These are phyloP conservation scores for Selaginella tamariscina DNA, from an alignment of 75 land plant genomes.

Conservation along the genomic window DNA sequence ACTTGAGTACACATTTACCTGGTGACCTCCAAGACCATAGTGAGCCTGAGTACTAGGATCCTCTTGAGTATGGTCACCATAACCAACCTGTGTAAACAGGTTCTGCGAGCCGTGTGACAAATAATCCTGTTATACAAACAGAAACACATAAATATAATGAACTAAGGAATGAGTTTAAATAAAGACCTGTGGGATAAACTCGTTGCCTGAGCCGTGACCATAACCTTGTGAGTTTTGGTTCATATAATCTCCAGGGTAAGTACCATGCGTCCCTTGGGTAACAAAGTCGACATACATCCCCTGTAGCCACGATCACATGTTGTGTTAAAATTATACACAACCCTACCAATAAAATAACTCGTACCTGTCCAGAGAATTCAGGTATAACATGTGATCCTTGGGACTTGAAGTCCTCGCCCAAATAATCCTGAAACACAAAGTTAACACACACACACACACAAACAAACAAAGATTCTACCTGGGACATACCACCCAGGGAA, in stretches of 20 bases:
- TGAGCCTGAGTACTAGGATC: constrained; percentile 64
- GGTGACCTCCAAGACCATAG: constrained; percentile 50
- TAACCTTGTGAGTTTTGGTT: constrained; percentile 82
- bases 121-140: constrained; percentile 46
- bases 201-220: constrained; percentile 60
- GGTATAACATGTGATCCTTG: constrained; percentile 93
- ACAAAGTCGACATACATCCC: constrained; percentile 65
- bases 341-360: background rate
- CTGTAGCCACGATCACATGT: too few relatives aligned
- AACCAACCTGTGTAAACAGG: constrained; percentile 83
- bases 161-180: background rate
- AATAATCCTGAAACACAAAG: constrained; percentile 53
- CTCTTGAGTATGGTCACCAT: constrained; percentile 67
- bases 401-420: constrained; percentile 95
- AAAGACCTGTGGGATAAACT: constrained; percentile 80
- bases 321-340: constrained; percentile 1
- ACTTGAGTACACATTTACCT: background rate
- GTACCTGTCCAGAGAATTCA: constrained; percentile 81
- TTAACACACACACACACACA: background rate
- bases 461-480: constrained; percentile 34
- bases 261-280: constrained; percentile 62
- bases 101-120: constrained; percentile 90
- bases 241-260: constrained; percentile 67
- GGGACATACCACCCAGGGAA: constrained; percentile 93
- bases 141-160: background rate